These are phyloP conservation scores for Colletotrichum abscissum DNA, from an alignment of 2,329 filamentous ascomycete species.

Conservation along the genomic window DNA sequence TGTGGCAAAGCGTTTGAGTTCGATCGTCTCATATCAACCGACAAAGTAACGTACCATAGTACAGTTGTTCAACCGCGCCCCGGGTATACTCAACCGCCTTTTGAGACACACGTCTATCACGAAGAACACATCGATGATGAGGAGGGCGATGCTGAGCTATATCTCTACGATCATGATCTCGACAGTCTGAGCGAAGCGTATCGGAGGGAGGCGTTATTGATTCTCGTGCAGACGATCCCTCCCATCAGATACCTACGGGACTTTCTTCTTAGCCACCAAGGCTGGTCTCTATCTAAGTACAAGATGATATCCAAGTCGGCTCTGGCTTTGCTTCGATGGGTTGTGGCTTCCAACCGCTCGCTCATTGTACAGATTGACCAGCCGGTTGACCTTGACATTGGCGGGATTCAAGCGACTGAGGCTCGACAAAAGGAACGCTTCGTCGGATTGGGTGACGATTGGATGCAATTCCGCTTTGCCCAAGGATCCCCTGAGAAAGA, in stretches of 20 bases:
- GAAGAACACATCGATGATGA: neutral
- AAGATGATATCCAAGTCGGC: constrained; percentile 73
- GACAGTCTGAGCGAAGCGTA: constrained; percentile 58
- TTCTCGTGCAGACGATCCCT: constrained; percentile 70
- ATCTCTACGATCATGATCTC: constrained; percentile 66
- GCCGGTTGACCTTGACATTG: constrained; percentile 38
- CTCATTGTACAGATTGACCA: constrained; percentile 81
- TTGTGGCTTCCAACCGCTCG: constrained; percentile 89
- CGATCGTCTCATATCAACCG: constrained; percentile 1
- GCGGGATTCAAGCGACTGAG: neutral
- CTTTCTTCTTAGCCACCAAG: constrained; percentile 55
- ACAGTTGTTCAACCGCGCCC: too few species aligned
- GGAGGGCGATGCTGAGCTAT: constrained; percentile 38
- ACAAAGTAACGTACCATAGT: neutral
- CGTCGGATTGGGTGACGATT: constrained; percentile 68
- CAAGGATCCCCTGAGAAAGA: constrained; percentile 93
- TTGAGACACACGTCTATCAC: neutral
- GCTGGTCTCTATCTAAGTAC: constrained; percentile 54
- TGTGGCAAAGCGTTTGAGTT: constrained; percentile 21
- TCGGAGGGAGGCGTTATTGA: constrained; percentile 62
- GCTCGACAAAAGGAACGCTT: constrained; percentile 61
- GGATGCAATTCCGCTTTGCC: constrained; percentile 86
- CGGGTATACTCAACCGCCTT: too few species aligned
- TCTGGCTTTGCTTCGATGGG: constrained; percentile 81
- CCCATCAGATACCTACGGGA: constrained; percentile 67